Base-by-base conservation (phyloP, 345 rosid genomes). In the Melaleuca quinquenervia region DNA sequence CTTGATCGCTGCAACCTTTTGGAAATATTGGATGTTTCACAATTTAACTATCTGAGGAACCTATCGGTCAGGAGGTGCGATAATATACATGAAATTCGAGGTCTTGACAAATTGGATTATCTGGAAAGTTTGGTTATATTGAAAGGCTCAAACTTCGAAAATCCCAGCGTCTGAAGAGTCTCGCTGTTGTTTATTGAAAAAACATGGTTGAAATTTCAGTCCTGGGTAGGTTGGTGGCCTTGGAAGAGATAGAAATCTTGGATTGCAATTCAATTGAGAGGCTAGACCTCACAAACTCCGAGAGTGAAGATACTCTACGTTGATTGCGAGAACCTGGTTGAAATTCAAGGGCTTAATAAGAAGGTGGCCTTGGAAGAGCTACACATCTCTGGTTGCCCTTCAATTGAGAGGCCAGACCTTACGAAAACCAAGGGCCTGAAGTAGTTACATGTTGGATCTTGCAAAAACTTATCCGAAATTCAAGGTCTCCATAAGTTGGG, bases 221-320 rank as follows among this genome's bases (percentile, higher is more conserved):
- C n/a, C 2, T 54, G 11, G 8, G 22, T 54, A 3, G 58, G 9
- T 21, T 54, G 12, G 58, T 21, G 26, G 8, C 22, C 58, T 3
- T 54, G 0, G 10, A 54, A 21, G 9, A 0, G 2, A 5, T 22
- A 5, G 0, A 5, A 21, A 54, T 54, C 2, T 53, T 11, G 7
- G 56, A 26, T 10, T 53, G 56, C 5, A 8, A 24, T 54, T 54
- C 11, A 54, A 54, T 54, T 54, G 58, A 54, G 22, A 54, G 6
- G 2, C 11, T 54, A 20, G 58, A 54, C n/a, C 58, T 54, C 22
- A 11, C 58, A 21, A 54, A 22, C 21, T 54, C 26, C 12, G 9
- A 54, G 58, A 1, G 58, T 54, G 5, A 54, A 0, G 24, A 53
- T 1, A 18, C 20, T 53, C 3, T 6, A 6, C 18, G 24, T 7